Evolutionary conservation across 2,329 filamentous ascomycete species (phyloP).

Genomic region (Diaporthe sp.): DNA sequence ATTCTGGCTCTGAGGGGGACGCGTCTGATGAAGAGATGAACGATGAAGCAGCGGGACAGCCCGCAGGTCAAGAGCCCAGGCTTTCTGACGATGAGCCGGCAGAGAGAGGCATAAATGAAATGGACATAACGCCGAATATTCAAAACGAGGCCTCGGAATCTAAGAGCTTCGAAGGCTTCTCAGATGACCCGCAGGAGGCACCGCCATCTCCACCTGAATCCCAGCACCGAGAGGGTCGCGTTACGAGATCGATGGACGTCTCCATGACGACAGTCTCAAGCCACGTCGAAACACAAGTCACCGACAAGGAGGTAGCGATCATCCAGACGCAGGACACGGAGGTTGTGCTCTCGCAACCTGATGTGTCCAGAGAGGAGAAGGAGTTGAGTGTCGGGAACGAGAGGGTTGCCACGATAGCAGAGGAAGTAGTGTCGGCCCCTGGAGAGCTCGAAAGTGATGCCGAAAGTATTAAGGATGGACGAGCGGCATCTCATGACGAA

Average conservation of each 20-base stretch:
- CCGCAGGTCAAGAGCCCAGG: background rate
- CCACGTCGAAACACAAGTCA: conserved; percentile 25
- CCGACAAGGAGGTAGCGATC: background rate
- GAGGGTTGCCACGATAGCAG: conserved; percentile 4
- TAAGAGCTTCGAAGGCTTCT: conserved; percentile 6
- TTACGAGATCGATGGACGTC: conserved; percentile 13
- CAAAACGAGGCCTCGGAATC: background rate
- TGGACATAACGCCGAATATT: background rate
- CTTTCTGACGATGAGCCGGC: background rate
- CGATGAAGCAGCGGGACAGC: background rate
- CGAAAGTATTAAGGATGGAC: conserved; percentile 24
- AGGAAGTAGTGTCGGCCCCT: background rate
- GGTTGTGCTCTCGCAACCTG: background rate
- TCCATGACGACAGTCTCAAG: conserved; percentile 30
- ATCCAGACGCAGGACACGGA: conserved; percentile 26
- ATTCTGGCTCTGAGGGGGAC: background rate
- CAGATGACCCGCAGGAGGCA: conserved; percentile 22
- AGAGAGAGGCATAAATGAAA: background rate
- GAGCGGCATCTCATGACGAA: conserved; percentile 13
- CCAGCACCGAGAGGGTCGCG: conserved; percentile 1
- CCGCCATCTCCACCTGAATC: conserved; percentile 24
- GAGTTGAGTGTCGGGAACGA: background rate
- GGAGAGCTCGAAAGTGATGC: conserved; percentile 14
- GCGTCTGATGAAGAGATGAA: conserved; percentile 11
- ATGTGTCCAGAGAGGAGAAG: background rate